These are phyloP conservation scores for Theobroma cacao DNA, from an alignment of 345 rosid species.

Conservation along the genomic window DNA sequence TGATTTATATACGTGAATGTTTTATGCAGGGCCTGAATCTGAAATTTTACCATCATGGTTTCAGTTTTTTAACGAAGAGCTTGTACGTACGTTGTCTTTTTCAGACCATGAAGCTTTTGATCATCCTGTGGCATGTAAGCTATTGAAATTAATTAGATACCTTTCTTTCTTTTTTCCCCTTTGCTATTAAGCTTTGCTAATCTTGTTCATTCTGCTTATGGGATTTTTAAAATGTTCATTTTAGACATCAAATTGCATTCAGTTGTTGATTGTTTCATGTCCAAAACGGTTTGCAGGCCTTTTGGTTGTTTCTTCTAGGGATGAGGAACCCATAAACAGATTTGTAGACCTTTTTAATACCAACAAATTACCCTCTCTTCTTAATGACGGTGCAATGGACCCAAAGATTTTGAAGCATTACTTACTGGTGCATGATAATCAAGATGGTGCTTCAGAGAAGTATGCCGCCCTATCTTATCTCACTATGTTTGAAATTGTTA, in stretches of 20 bases:
- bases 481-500: conserved; percentile 12
- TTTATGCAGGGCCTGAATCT: conserved; percentile 64
- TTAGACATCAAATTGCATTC: conserved; percentile 1
- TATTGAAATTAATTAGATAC: conserved; percentile 22
- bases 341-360: conserved; percentile 87
- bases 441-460: conserved; percentile 82
- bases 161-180: neutral
- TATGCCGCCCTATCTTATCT: conserved; percentile 28
- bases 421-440: conserved; percentile 89
- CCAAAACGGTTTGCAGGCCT: conserved; percentile 63
- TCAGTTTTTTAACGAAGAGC: conserved; percentile 77
- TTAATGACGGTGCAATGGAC: conserved; percentile 90
- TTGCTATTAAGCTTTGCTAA: neutral
- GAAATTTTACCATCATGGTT: conserved; percentile 86
- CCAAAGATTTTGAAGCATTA: conserved; percentile 86
- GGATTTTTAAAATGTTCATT: neutral
- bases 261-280: neutral
- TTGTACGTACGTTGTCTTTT: conserved; percentile 63
- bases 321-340: conserved; percentile 75
- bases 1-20: conserved; percentile 11
- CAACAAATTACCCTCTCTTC: conserved; percentile 71
- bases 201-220: conserved; percentile 5
- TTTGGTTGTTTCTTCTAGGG: conserved; percentile 87
- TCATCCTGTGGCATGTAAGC: conserved; percentile 97
- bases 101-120: conserved; percentile 97